Base-by-base conservation (phyloP, 176 grass and related monocot species). In the Canna indica region DNA sequence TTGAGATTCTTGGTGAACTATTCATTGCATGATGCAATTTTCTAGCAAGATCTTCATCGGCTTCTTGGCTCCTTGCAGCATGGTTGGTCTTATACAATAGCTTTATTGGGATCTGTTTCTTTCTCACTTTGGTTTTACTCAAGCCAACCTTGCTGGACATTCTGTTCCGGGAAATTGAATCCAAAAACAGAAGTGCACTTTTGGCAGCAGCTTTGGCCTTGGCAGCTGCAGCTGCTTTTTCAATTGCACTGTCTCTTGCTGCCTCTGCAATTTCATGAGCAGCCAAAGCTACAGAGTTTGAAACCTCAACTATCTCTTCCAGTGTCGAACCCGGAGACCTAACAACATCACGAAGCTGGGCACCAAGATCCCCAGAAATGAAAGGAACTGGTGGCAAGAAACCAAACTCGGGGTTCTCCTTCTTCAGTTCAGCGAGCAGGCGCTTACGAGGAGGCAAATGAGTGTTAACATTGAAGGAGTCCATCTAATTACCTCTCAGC, bases 391-490 rank as follows among this genome's bases (percentile, higher is more conserved):
- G 82, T 20, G 76, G 76, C 33, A 70, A 56, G 29, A 75, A 67
- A 73, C 81, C 86, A 70, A 44, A 73, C 71, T 75, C 59, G 7
- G 75, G 47, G 68, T 80, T 78, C 16, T 76, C 80, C 45, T 81
- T 88, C 81, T 82, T 82, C 75, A 99, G 78, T 54, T 90, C 88
- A 31, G 90, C 89, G 14, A 99, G 95, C 74, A 99, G 87, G 59
- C 95, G 85, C 82, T 99, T 99, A 47, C 90, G 95, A 47, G 95
- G 95, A 47, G 95, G 95, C 81, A 99, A 79, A 80, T 82, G 81
- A 30, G 78, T 99, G 66, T 86, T 81, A 61, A 87, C 75, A 90
- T 90, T 82, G 71, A 80, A 83, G 63, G 83, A 78, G 68, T 93
- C 94, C 94, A 99, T 99, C 50, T 22, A 63, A 66, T 73, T 11